These are phyloP conservation scores for Coemansia sp. DNA, from an alignment of 192 early-diverging fungal genomes.

Conservation along the genomic window DNA sequence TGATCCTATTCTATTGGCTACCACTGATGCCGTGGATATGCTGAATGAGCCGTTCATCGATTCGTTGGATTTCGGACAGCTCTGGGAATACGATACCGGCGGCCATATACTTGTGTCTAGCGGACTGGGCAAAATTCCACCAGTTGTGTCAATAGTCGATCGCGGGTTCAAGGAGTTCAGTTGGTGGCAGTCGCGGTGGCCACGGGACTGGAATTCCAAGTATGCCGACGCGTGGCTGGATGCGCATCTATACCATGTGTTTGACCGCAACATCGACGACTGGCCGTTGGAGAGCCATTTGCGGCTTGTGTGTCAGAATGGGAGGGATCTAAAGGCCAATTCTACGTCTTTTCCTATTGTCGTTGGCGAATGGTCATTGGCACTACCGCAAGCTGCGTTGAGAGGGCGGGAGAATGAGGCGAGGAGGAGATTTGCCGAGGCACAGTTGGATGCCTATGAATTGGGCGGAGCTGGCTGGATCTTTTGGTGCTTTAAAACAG, in stretches of 20 bases:
- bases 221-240: slow-evolving; percentile 48
- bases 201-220: slow-evolving; percentile 48
- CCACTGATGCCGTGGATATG: slow-evolving; percentile 43
- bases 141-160: slow-evolving; percentile 44
- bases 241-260: slow-evolving; percentile 55
- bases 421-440: slow-evolving; percentile 57
- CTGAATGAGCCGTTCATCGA: slow-evolving; percentile 52
- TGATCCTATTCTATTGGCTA: slow-evolving; percentile 38
- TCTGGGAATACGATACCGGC: slow-evolving; percentile 53
- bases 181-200: slow-evolving; percentile 52
- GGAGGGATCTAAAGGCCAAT: slow-evolving; percentile 39
- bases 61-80: slow-evolving; percentile 40
- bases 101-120: slow-evolving; percentile 35
- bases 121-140: slow-evolving; percentile 30
- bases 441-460: slow-evolving; percentile 70
- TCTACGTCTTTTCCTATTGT: slow-evolving; percentile 60
- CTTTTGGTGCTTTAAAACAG: slow-evolving; percentile 76
- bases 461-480: slow-evolving; percentile 63
- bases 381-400: slow-evolving; percentile 60
- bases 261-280: slow-evolving; percentile 45
- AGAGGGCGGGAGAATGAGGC: slow-evolving; percentile 62
- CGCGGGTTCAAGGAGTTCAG: slow-evolving; percentile 51
- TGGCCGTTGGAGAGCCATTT: slow-evolving; percentile 44
- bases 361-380: slow-evolving; percentile 75
- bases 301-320: slow-evolving; percentile 38